These are phyloP conservation scores for Lactifluus piperatus DNA, from an alignment of 768 basidiomycete species.

Conservation along the genomic window DNA sequence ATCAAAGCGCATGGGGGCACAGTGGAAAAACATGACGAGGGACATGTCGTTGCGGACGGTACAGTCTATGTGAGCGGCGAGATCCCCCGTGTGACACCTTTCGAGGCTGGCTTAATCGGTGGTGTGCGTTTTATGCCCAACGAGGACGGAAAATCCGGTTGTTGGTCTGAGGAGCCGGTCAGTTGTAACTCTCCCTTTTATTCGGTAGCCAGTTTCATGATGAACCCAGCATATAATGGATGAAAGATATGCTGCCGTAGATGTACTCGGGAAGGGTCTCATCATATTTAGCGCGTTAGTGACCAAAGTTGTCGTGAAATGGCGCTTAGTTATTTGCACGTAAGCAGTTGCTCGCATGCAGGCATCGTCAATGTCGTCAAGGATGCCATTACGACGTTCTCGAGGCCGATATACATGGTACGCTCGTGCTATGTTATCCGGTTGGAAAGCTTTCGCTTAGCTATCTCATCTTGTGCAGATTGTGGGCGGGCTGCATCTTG, in stretches of 20 bases:
- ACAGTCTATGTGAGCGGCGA: conserved; percentile 75
- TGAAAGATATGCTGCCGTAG: conserved; percentile 69
- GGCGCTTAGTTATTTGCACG: background rate
- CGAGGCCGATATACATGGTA: conserved; percentile 72
- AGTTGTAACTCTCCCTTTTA: background rate
- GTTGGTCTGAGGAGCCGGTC: conserved; percentile 28
- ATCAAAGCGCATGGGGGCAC: conserved; percentile 47
- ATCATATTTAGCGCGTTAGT: conserved; percentile 79
- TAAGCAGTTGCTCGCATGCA: conserved; percentile 57
- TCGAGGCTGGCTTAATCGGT: conserved; percentile 60
- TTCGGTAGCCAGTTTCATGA: background rate
- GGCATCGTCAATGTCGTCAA: conserved; percentile 79
- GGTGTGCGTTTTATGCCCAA: conserved; percentile 49
- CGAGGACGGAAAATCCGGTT: conserved; percentile 43
- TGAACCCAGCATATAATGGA: conserved; percentile 61
- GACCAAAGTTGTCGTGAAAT: background rate
- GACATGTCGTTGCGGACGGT: conserved; percentile 56
- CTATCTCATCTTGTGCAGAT: conserved; percentile 35
- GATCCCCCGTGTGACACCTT: conserved; percentile 62
- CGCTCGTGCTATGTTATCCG: background rate
- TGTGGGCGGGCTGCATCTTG: conserved; percentile 80
- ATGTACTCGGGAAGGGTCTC: conserved; percentile 75
- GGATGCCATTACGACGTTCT: conserved; percentile 54
- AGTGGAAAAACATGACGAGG: conserved; percentile 46
- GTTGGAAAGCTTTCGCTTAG: background rate